A percentile compares a stretch with the other conserved stretches of the same genome.
phyloP scores from a whole-genome alignment of 2,329 filamentous ascomycete genomes.

The Talaromyces sp. region DNA sequence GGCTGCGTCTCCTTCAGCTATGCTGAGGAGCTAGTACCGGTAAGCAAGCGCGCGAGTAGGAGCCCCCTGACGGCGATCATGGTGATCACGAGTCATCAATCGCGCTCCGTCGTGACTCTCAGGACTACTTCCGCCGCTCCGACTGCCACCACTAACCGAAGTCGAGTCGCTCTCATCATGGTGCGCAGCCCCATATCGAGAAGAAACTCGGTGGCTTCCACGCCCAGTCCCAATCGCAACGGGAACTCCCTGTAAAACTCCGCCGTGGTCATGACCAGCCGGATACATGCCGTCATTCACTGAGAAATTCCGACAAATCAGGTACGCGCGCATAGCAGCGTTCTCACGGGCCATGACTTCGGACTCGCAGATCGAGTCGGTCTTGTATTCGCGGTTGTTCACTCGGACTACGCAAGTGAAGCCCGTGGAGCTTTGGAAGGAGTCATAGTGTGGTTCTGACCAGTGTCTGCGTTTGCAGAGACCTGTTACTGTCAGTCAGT shows the following conservation, averaged over 20 bases:
- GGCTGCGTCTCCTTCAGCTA: not conserved
- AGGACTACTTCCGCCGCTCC: conserved; percentile 57
- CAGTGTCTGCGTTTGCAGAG: conserved; percentile 92
- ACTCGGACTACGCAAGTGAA: conserved; percentile 89
- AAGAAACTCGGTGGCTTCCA: conserved; percentile 2
- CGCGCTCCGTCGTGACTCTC: conserved; percentile 30
- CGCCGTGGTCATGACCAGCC: conserved; percentile 53
- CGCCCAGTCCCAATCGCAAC: conserved; percentile 63
- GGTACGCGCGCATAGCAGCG: conserved; percentile 91
- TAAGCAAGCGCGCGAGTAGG: conserved; percentile 28
- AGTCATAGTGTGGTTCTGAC: conserved; percentile 86
- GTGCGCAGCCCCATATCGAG: conserved; percentile 1
- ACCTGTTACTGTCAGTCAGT: conserved; percentile 52
- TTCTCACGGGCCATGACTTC: conserved; percentile 84
- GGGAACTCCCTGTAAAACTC: conserved; percentile 58
- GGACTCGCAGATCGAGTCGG: conserved; percentile 78
- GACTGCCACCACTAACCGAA: conserved; percentile 43
- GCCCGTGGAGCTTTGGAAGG: conserved; percentile 68
- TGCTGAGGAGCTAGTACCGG: conserved; percentile 9
- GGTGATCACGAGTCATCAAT: conserved; percentile 20
- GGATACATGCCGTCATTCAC: conserved; percentile 89
- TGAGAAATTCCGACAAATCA: conserved; percentile 96
- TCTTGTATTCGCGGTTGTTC: conserved; percentile 95
- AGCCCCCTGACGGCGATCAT: conserved; percentile 22
- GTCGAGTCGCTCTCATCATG: conserved; percentile 45